These are phyloP conservation scores for Kwoniella mangroviensis DNA, from an alignment of 768 basidiomycete species.

Conservation along the genomic window DNA sequence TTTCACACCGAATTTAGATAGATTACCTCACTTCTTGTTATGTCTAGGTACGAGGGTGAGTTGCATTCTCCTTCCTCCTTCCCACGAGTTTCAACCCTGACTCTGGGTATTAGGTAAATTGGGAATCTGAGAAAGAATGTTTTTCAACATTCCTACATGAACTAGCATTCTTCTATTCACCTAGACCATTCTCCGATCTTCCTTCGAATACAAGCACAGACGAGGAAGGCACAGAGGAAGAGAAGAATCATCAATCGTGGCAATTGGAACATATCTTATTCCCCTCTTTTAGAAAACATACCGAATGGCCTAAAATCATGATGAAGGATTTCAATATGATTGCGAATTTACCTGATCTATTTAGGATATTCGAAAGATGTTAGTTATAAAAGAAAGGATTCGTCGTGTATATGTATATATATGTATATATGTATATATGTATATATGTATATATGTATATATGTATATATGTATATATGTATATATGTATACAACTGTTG, in stretches of 20 bases:
- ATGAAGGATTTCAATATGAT: constrained; percentile 80
- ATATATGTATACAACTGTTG: too few relatives aligned
- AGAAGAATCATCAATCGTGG: constrained; percentile 66
- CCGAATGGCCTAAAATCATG: constrained; percentile 71
- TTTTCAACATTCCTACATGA: constrained; percentile 85
- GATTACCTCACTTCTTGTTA: constrained; percentile 86
- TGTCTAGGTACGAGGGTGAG: constrained; percentile 86
- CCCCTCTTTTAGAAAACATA: constrained; percentile 78
- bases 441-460: too few relatives aligned
- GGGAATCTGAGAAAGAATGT: constrained; percentile 82
- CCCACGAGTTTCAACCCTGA: neutral
- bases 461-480: too few relatives aligned
- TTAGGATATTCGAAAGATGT: constrained; percentile 92
- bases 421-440: too few relatives aligned
- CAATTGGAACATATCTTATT: constrained; percentile 90
- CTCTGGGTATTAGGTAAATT: constrained; percentile 70
- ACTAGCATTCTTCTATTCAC: constrained; percentile 87
- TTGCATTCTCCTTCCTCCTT: neutral
- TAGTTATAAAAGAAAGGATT: too few relatives aligned
- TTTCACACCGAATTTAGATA: constrained; percentile 88
- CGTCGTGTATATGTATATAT: too few relatives aligned
- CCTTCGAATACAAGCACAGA: neutral
- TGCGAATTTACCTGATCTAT: constrained; percentile 87
- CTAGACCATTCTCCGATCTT: constrained; percentile 61
- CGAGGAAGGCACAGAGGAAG: constrained; percentile 28